A percentile compares a stretch with the other conserved stretches of the same genome.
Evolutionary conservation across 345 rosid genomes (phyloP).

Genomic region (Camelina sativa): DNA sequence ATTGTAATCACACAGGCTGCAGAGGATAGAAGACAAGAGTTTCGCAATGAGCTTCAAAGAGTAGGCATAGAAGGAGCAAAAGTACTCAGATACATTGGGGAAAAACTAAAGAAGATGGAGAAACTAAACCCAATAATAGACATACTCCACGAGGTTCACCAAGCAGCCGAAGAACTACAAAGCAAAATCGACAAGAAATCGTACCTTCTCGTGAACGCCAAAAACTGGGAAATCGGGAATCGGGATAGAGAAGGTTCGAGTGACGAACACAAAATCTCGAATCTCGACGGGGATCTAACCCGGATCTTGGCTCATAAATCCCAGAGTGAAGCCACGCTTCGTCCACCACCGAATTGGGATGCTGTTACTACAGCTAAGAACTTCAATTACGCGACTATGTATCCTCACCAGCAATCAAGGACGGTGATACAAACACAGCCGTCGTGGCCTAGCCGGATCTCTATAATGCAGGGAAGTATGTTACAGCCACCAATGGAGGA

Average conservation of each 20-base stretch:
- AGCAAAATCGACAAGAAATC: conserved; percentile 67
- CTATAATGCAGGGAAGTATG: conserved; percentile 40
- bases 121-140: conserved; percentile 57
- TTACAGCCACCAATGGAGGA: conserved; percentile 39
- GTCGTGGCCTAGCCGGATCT: conserved; percentile 56
- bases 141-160: conserved; percentile 63
- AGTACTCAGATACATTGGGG: conserved; percentile 71
- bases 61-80: conserved; percentile 75
- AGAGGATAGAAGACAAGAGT: conserved; percentile 61
- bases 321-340: conserved; percentile 40
- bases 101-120: conserved; percentile 75
- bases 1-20: conserved; percentile 56
- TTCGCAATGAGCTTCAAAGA: conserved; percentile 60
- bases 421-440: conserved; percentile 47
- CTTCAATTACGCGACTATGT: background rate
- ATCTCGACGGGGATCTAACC: conserved; percentile 46
- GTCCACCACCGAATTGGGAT: conserved; percentile 40
- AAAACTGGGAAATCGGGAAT: conserved; percentile 52
- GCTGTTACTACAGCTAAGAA: background rate
- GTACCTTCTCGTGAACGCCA: conserved; percentile 52
- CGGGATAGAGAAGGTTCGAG: conserved; percentile 16
- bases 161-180: conserved; percentile 81
- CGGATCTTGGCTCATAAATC: conserved; percentile 61
- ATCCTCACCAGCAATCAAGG: background rate
- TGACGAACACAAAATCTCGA: conserved; percentile 51